Evolutionary conservation across 2,329 filamentous ascomycete genomes (phyloP), one percentile per base, ranked within the genome.

Genomic region (Alternaria rosae): DNA sequence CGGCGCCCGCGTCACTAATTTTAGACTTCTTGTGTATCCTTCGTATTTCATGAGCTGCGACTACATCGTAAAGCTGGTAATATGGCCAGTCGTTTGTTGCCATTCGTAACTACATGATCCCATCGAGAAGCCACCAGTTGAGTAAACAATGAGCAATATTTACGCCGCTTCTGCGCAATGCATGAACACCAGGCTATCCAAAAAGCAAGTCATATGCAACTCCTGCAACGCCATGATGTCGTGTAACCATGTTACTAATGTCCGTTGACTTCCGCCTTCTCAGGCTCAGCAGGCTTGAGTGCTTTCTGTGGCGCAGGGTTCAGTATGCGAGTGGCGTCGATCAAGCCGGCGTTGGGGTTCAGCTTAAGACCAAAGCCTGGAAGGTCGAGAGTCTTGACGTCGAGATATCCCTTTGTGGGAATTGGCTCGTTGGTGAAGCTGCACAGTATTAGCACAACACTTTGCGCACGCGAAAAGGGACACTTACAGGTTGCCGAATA

Each of bases 401-500:
- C 92, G 52, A 97, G 84, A 79, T 88, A 96, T 1, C 94, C 94
- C 71, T 93, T 90, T 12, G 85, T 88, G 1, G 59, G 59, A 26
- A 62, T 62, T 32, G 59, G 59, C 48, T 61, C 59, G 12, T 61
- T 61, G 59, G 54, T 61, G n/a, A 61, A 61, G 42, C 59, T 61
- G 17, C 10, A 20, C 13, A 8, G 26, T 6, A 30, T 61, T 17
- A 61, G 54, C 23, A 21, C 12, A 20, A 45, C 45, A 23, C 13
- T 48, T 20, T 13, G 7, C 9, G 21, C 12, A 17, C 3, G 41
- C 12, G n/a, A 15, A 15, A 15, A 30, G 12, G 15, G 93, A 93
- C 62, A 97, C 94, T 6, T 93, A 93, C 82, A 97, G 84, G 71
- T 97, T 92, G 35, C 94, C 94, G 79, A 97, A 97, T 7, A 97